These are phyloP conservation scores for Penicillium sp. DNA, from an alignment of 2,329 filamentous ascomycete species.

Conservation along the genomic window DNA sequence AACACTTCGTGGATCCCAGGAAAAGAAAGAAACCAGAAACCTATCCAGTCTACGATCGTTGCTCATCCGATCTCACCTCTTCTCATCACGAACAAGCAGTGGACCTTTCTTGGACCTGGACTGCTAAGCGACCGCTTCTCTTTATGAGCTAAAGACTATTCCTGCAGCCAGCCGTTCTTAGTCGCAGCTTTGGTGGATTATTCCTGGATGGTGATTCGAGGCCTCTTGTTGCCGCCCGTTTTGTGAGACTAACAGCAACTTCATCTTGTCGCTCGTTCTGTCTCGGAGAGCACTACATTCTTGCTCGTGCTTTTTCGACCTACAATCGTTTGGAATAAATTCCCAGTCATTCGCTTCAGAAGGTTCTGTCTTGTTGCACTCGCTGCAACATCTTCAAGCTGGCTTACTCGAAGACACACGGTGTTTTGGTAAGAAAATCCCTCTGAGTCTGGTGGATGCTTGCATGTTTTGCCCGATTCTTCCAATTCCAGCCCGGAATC, in stretches of 20 bases:
- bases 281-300: constrained; percentile 37
- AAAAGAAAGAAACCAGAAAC: constrained; percentile 27
- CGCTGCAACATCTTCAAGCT: constrained; percentile 49
- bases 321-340: constrained; percentile 41
- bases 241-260: constrained; percentile 35
- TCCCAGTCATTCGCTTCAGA: constrained; percentile 48
- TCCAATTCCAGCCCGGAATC: constrained; percentile 13
- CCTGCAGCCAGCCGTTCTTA: constrained; percentile 33
- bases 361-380: constrained; percentile 42
- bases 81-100: constrained; percentile 14
- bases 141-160: constrained; percentile 21
- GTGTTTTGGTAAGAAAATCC: constrained; percentile 42
- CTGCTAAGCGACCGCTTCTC: constrained; percentile 19
- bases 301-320: constrained; percentile 32
- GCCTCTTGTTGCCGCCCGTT: constrained; percentile 27
- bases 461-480: constrained; percentile 20
- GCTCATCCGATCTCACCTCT: constrained; percentile 12
- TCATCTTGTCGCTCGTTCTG: constrained; percentile 44
- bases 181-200: constrained; percentile 27
- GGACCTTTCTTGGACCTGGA: constrained; percentile 5
- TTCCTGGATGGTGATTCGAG: constrained; percentile 38
- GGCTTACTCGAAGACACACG: constrained; percentile 47
- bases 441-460: constrained; percentile 22
- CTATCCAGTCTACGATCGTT: constrained; percentile 25
- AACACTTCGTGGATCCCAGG: constrained; percentile 11